Conservation (phyloP, 192 early-diverging fungal genomes). For the Dissophora ornata region DNA sequence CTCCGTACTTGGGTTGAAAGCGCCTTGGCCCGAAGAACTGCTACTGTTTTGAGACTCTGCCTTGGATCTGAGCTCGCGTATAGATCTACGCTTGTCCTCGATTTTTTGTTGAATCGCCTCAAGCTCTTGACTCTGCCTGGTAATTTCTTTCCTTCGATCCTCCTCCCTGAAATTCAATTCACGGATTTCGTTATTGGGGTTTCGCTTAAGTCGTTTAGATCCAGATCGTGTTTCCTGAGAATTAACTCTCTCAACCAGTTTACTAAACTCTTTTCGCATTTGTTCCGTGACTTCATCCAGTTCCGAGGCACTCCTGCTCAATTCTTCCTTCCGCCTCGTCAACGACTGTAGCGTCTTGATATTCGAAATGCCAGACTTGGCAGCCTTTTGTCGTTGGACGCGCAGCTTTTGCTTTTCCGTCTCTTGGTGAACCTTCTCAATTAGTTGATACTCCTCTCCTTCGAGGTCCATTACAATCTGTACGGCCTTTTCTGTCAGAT, state of each 20-base stretch:
- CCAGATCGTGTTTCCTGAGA: conserved; percentile 7
- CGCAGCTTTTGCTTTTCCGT: conserved; percentile 14
- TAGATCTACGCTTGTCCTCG: conserved; percentile 17
- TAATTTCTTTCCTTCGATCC: conserved; percentile 18
- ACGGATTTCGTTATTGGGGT: conserved; percentile 25
- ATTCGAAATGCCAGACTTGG: conserved; percentile 29
- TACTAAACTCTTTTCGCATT: conserved; percentile 31
- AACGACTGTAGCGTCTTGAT: conserved; percentile 41
- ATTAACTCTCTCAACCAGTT: conserved; percentile 2
- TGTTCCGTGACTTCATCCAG: conserved; percentile 38
- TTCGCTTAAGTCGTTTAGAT: conserved; percentile 5
- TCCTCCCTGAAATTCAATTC: conserved; percentile 25
- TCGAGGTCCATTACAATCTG: conserved; percentile 23
- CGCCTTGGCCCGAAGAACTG: background rate
- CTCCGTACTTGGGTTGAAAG: conserved; percentile 31
- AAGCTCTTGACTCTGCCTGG: conserved; percentile 14
- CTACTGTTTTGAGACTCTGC: background rate
- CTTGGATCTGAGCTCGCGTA: conserved; percentile 9
- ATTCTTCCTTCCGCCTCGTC: conserved; percentile 45
- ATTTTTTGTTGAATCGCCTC: conserved; percentile 29
- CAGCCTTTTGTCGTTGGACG: conserved; percentile 16
- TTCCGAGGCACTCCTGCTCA: conserved; percentile 28
- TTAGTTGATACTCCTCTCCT: conserved; percentile 23
- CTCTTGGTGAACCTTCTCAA: background rate
- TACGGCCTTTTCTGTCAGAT: conserved; percentile 17